Evolutionary conservation across 495 filamentous ascomycete species (phyloP), one percentile per base, ranked within the genome.

Genomic region (Aspergillus nidulans): DNA sequence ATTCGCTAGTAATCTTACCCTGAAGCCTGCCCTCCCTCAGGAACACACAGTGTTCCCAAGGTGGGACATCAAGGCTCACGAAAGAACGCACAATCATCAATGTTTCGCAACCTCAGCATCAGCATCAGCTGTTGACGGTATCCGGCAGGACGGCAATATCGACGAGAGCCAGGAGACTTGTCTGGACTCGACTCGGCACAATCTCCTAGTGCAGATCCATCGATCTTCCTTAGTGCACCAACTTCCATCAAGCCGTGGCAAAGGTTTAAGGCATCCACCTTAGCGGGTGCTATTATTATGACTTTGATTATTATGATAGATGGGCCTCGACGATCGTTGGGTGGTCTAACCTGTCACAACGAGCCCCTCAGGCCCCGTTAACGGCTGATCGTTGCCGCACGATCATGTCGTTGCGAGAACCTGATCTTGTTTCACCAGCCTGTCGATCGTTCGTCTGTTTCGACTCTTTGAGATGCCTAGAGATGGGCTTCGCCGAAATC

Each of bases 331-430:
- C 40, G 56, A 51, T 53, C 30, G 20, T 13, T 49, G 30, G 41
- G 52, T 57, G 23, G 57, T 60, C 53, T 61, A 59, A 66, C 60
- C 63, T 66, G 63, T 66, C 63, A 66, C 57, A 66, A 63, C 56
- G 53, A 66, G 58, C 59, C 58, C 36, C 9, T 13, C 53, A 66
- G 44, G 62, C 62, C 61, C 61, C 64, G 60, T 67, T 56, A 67
- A 67, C 64, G 62, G 64, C 60, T 63, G 64, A 65, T 67, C 62
- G 64, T 63, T 67, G 58, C 59, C 60, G 62, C 62, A 62, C 60
- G 63, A 62, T 63, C 63, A 61, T 49, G 53, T 55, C 36, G 36
- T 52, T 55, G 51, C 56, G 56, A 60, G 56, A 60, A 62, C 54
- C 63, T 60, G 63, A 65, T 65, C 63, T 61, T 57, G 60, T 58